These are phyloP conservation scores for Plasmodium coatneyi DNA, from an alignment of 169 alveolate genomes.

Conservation along the genomic window DNA sequence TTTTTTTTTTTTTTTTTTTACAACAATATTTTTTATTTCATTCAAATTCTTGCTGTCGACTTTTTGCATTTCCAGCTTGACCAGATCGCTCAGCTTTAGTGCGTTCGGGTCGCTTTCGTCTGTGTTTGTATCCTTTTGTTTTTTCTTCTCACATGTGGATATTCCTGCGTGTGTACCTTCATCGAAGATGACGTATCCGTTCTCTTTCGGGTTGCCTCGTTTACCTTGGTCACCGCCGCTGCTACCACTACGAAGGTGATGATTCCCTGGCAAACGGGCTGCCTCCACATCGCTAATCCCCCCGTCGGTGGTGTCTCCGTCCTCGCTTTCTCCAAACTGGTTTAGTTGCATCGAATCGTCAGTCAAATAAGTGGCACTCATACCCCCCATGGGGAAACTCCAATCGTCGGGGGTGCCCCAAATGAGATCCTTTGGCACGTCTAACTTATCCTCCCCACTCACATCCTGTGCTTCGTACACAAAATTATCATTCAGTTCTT, in stretches of 20 bases:
- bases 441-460: slow-evolving; percentile 47
- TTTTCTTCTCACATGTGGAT: not conserved
- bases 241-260: not conserved
- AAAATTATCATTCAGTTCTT: slow-evolving; percentile 84
- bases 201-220: not conserved
- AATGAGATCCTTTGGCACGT: slow-evolving; percentile 76
- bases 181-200: not conserved
- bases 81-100: slow-evolving; percentile 39
- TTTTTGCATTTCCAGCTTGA: slow-evolving; percentile 14
- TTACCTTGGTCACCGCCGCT: not conserved
- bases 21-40: slow-evolving; percentile 12
- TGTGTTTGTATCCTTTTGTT: not conserved
- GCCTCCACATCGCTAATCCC: not conserved
- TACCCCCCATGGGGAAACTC: slow-evolving; percentile 1
- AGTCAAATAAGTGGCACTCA: not conserved
- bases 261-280: not conserved
- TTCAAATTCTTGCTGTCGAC: not conserved
- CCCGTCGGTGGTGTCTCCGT: not conserved
- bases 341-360: not conserved
- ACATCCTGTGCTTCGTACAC: slow-evolving; percentile 81
- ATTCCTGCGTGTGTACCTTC: not conserved
- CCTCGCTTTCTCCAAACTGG: not conserved
- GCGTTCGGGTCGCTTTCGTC: not conserved
- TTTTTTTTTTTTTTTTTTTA: slow-evolving; percentile 43
- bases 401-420: slow-evolving; percentile 82